phyloP scores from a whole-genome alignment of 78 protist species.

The Monocercomonoides exilis region DNA sequence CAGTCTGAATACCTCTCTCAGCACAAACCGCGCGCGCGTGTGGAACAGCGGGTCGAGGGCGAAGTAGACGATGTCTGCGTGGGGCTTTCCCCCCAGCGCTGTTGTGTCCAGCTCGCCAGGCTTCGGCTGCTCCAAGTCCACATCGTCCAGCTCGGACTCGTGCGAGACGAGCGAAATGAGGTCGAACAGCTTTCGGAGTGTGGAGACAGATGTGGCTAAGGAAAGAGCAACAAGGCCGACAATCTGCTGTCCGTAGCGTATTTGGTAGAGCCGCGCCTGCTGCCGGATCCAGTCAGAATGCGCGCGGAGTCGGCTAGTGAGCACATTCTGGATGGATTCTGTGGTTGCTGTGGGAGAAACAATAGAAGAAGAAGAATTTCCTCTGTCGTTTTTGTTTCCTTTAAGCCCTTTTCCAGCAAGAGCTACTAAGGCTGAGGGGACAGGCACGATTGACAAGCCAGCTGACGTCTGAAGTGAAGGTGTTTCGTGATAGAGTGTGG shows the following conservation, averaged over 20 bases:
- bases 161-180: not conserved
- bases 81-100: not conserved
- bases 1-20: not conserved
- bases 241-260: not conserved
- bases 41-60: not conserved
- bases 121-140: not conserved
- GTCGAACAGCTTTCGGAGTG: not conserved
- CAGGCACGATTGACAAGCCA: too few species aligned
- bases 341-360: too few species aligned
- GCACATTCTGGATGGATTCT: too few species aligned
- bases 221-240: not conserved
- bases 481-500: too few species aligned
- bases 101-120: not conserved
- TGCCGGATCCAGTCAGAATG: not conserved
- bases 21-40: not conserved
- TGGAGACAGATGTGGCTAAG: not conserved
- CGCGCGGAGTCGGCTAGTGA: not conserved
- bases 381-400: too few species aligned
- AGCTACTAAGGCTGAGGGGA: too few species aligned
- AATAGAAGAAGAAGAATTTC: too few species aligned
- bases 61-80: not conserved
- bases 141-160: not conserved
- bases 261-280: not conserved
- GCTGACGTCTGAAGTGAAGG: too few species aligned
- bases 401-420: too few species aligned